phyloP scores from a whole-genome alignment of 2,329 filamentous ascomycete species.

The Davidsoniella eucalypti region DNA sequence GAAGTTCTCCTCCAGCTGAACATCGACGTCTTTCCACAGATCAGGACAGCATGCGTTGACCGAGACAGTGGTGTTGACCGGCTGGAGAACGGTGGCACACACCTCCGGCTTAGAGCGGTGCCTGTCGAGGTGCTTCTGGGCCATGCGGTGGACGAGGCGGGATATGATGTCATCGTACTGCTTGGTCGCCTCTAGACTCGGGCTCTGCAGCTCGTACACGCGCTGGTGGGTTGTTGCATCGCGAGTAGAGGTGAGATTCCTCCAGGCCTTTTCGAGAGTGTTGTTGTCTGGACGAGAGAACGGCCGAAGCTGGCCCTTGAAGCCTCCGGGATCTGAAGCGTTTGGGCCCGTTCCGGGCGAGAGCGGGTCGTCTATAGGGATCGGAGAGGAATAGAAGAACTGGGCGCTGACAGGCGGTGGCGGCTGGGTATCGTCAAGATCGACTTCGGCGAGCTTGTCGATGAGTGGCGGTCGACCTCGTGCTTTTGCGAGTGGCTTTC shows the following conservation, averaged over 20 bases:
- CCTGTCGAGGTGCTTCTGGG: constrained; percentile 29
- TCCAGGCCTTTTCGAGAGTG: constrained; percentile 64
- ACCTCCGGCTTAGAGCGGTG: constrained; percentile 19
- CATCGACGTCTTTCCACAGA: constrained; percentile 29
- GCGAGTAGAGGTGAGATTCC: constrained; percentile 35
- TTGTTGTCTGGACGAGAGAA: constrained; percentile 69
- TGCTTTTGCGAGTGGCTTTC: too few relatives aligned
- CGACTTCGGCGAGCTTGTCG: constrained; percentile 15
- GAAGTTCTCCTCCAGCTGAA: constrained; percentile 32
- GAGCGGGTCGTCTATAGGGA: constrained; percentile 80
- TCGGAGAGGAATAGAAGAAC: constrained; percentile 71
- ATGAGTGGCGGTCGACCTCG: background rate
- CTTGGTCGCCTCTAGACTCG: constrained; percentile 16
- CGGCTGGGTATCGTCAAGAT: constrained; percentile 28
- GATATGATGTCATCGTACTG: constrained; percentile 21
- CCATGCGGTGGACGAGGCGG: constrained; percentile 27
- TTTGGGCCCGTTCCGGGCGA: constrained; percentile 40
- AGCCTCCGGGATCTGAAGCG: constrained; percentile 27
- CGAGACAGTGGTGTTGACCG: constrained; percentile 16
- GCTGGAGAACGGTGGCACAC: constrained; percentile 6
- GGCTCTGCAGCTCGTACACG: constrained; percentile 13
- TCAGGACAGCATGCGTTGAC: constrained; percentile 32
- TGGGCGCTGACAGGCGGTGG: constrained; percentile 46
- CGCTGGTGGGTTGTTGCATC: constrained; percentile 31
- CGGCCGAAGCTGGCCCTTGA: constrained; percentile 49